phyloP scores from a whole-genome alignment of 345 rosid genomes.

The Corymbia maculata region DNA sequence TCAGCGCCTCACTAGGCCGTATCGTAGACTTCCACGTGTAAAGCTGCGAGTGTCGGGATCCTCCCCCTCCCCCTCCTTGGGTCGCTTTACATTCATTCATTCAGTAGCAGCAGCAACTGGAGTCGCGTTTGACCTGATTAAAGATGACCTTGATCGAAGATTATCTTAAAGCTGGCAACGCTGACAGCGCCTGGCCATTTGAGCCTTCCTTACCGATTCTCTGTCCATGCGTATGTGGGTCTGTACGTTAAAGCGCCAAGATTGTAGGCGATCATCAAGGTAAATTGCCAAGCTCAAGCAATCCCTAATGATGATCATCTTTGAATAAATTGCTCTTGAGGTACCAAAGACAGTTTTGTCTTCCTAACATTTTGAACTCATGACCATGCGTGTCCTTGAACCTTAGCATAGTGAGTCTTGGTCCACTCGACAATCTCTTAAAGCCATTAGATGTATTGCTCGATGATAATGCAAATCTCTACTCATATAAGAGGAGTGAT shows the following conservation, averaged over 20 bases:
- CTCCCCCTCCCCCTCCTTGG: slow-evolving; percentile 3
- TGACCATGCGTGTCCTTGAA: not conserved
- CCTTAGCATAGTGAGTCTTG: not conserved
- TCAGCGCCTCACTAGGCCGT: not conserved
- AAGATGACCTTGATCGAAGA: not conserved
- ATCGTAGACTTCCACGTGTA: not conserved
- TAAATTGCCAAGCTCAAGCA: not conserved
- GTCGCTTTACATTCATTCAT: slow-evolving; percentile 5
- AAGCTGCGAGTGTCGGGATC: slow-evolving; percentile 4
- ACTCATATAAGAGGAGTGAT: not conserved
- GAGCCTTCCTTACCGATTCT: not conserved
- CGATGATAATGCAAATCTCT: not conserved
- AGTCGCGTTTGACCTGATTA: not conserved
- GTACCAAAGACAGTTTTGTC: not conserved
- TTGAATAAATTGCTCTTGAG: not conserved
- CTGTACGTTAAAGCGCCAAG: not conserved
- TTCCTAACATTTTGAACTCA: not conserved
- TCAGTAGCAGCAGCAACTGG: not conserved
- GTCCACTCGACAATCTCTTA: not conserved
- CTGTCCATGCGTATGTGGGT: not conserved
- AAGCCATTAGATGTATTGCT: not conserved
- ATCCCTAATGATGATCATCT: not conserved
- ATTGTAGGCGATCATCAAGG: not conserved
- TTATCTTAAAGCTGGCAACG: not conserved
- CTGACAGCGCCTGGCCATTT: not conserved